Base-by-base conservation (phyloP, 2,329 filamentous ascomycete genomes). In the Fusarium sp. region DNA sequence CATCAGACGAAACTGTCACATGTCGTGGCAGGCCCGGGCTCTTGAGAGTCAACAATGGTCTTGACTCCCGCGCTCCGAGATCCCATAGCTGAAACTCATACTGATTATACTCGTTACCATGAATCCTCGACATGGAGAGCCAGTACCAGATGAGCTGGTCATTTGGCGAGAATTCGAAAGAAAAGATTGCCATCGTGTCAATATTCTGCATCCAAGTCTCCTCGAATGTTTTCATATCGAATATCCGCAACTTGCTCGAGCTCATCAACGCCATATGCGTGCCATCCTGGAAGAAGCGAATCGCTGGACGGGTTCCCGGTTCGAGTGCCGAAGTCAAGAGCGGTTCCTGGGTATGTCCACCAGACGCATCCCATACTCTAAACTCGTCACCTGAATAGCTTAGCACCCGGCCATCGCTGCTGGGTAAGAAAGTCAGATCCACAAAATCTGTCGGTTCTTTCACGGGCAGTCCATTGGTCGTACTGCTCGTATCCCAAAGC, bases 341-440 rank as follows among this genome's bases (percentile, higher is more conserved):
- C 7, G 6, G 3, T 43, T 11, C 6, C 34, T 23, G n/a, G 18
- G 23, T 7, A 16, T 20, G 18, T 35, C 50, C 14, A 20, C 16
- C 27, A n/a, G 50, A 54, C 27, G 6, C 13, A 14, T 54, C 50
- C 27, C 18, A 32, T 23, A 35, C 1, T 30, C 27, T 6, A 14
- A 14, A 7, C 16, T 23, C n/a, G 2, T 2, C n/a, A 9, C 2
- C 3, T 32, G 9, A 20, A 32, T 2, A 16, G 2, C 18, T 2
- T 8, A 54, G 6, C 18, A 20, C 50, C 50, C 9, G 27, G 18
- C 3, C 6, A 32, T 54, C 5, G n/a, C n/a, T 16, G 2, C n/a
- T 8, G 18, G 30, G 16, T 3, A 35, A 34, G 30, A 56, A 56
- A 6, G 10, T 7, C n/a, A 56, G 3, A n/a, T 54, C 9, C n/a